A percentile compares a stretch with the other conserved stretches of the same genome.
Evolutionary conservation across 2,329 filamentous ascomycete genomes (phyloP).

Genomic region (Phoma sp.): DNA sequence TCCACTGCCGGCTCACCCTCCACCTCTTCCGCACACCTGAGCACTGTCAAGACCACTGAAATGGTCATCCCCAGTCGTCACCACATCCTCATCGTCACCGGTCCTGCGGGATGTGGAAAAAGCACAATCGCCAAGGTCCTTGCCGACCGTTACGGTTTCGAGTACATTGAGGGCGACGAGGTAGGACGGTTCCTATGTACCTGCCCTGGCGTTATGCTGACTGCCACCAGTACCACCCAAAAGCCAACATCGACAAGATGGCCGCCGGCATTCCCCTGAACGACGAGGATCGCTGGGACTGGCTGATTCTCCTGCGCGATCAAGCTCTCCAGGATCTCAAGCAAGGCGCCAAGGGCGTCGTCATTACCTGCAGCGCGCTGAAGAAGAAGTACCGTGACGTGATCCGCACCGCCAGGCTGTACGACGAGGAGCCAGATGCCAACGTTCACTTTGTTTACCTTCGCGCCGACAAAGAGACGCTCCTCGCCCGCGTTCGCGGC

Average conservation of each 20-base stretch:
- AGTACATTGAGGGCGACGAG: constrained; percentile 60
- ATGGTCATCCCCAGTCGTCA: constrained; percentile 49
- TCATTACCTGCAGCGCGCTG: constrained; percentile 93
- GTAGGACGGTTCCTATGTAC: constrained; percentile 39
- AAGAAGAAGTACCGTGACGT: constrained; percentile 95
- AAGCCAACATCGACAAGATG: constrained; percentile 78
- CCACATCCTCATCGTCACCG: constrained; percentile 60
- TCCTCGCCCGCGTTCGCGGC: constrained; percentile 75
- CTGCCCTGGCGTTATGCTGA: not conserved
- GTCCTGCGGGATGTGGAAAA: constrained; percentile 62
- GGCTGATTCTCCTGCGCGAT: constrained; percentile 68
- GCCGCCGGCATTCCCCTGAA: constrained; percentile 79
- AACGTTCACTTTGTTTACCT: constrained; percentile 90
- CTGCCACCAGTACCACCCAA: constrained; percentile 54
- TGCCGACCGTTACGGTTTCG: constrained; percentile 50
- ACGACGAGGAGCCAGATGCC: constrained; percentile 53
- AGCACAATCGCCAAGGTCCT: constrained; percentile 58
- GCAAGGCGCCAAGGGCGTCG: constrained; percentile 65
- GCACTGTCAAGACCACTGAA: constrained; percentile 19
- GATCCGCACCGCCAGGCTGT: constrained; percentile 57
- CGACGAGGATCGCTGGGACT: constrained; percentile 96
- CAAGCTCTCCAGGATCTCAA: constrained; percentile 49
- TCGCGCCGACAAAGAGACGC: constrained; percentile 74
- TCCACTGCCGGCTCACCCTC: constrained; percentile 37
- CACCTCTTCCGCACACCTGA: constrained; percentile 24